Evolutionary conservation across 768 basidiomycete genomes (phyloP), one percentile per base, ranked within the genome.

Genomic region (Clitopilus hobsonii): DNA sequence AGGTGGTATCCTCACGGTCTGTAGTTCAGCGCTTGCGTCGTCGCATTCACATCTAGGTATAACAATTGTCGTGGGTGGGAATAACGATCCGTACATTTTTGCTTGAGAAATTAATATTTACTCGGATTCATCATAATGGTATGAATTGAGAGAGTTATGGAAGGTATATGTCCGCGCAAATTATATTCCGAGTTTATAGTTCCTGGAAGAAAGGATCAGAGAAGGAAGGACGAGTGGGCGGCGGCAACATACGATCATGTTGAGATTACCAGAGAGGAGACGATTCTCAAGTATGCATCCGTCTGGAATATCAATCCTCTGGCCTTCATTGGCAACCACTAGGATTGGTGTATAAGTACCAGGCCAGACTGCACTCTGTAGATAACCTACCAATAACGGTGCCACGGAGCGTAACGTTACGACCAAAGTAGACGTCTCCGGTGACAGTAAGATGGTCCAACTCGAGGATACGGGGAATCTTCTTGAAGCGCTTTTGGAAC

Each of bases 401-500:
- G 5, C 94, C 93, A 24, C 89, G 84, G 47, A 96, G 79, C 23
- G 88, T 90, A 27, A 92, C 86, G 64, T 89, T 89, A 56, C 88
- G 84, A 20, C 93, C 93, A 69, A 96, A 94, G 76, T 86, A 84
- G 28, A 95, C 91, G 68, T 95, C 91, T 36, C 92, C 94, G 38
- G 89, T 86, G 36, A 97, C 91, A 8, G 95, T 97, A 71, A 97
- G 79, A 72, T 97, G 94, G 70, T 97, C 95, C 60, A 96, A 77
- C 66, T 97, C 94, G 57, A 91, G 72, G 60, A 97, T 89, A 65
- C 84, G 83, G 26, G 94, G 94, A 63, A 96, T 94, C 70, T 88
- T 90, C 80, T 92, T 91, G 84, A 98, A 96, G 49, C 94, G 86
- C 71, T 91, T 91, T 75, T 94, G 90, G 80, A 96, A 96, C 68